Evolutionary conservation across 495 filamentous ascomycete species (phyloP), one percentile per base, ranked within the genome.

Genomic region (Neurospora sp.): DNA sequence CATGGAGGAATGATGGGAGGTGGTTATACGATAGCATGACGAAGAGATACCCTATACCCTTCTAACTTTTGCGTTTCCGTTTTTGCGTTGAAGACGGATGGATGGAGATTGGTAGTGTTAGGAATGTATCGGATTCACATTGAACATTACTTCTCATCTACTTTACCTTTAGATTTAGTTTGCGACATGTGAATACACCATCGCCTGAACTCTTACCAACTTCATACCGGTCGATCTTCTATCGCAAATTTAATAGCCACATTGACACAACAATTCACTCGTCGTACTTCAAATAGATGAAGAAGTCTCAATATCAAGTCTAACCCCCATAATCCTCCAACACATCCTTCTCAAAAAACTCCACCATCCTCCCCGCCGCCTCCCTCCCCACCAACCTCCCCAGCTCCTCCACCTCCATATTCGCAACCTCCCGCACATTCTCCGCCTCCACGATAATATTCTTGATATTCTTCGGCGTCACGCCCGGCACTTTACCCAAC

Each of bases 301-400:
- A 37, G 35, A 37, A 37, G 35, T 37, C 35, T 37, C 35, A 37
- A 37, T 37, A 37, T 37, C 35, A 37, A 37, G 35, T 37, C 35
- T 37, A 37, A 37, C 4, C 35, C 35, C 35, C 35, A 37, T 37
- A 37, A 37, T 84, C 80, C 44, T 88, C 86, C 61, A 88, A 76
- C 10, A 98, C 86, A 83, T 91, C 96, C 79, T 90, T 89, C 75
- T 91, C 91, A 76, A 99, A 98, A 77, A 98, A 99, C 27, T 86
- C 85, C 59, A 88, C 83, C 46, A 98, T 91, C 84, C 92, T 88
- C 76, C 89, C 88, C 35, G 88, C 96, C 4, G 90, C 90, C 81
- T 97, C 94, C 73, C 83, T 90, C 4, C 96, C 96, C 16, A 99
- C 89, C 71, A 95, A 72, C 35, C 84, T 83, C 70, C 88, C 84